These are phyloP conservation scores for Phytophthora meadii DNA, from an alignment of 352 stramenopile genomes.

Conservation along the genomic window DNA sequence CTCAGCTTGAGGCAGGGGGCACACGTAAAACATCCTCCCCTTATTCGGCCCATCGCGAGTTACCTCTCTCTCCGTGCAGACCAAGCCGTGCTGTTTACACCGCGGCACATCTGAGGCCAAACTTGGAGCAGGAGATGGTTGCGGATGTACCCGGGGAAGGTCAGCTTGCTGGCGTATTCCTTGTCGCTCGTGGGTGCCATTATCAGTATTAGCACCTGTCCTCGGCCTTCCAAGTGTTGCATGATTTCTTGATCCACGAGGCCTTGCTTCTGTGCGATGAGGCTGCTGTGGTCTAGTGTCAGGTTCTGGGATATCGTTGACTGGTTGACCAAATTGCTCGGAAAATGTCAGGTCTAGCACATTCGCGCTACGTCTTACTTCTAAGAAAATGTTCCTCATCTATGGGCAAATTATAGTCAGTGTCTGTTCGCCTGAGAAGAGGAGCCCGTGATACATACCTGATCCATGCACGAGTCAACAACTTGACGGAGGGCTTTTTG, in stretches of 20 bases:
- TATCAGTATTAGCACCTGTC: constrained; percentile 2
- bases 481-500: constrained; percentile 82
- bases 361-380: constrained; percentile 76
- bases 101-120: constrained; percentile 34
- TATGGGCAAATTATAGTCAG: constrained; percentile 22
- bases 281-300: too few relatives aligned
- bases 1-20: constrained; percentile 79
- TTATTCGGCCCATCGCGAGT: constrained; percentile 87
- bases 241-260: background rate
- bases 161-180: constrained; percentile 9
- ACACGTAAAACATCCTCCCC: constrained; percentile 93
- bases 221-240: constrained; percentile 3
- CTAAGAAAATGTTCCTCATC: constrained; percentile 83
- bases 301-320: constrained; percentile 21
- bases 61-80: constrained; percentile 63
- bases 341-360: constrained; percentile 92
- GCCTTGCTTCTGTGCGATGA: background rate
- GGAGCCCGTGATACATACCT: constrained; percentile 54
- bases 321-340: constrained; percentile 82
- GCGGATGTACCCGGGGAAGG: background rate
- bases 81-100: constrained; percentile 59
- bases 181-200: constrained; percentile 11
- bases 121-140: constrained; percentile 1
- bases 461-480: constrained; percentile 85
- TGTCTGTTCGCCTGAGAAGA: constrained; percentile 8